These are phyloP conservation scores for Saccharomycopsis crataegensis DNA, from an alignment of 1,139 yeast genomes.

Conservation along the genomic window DNA sequence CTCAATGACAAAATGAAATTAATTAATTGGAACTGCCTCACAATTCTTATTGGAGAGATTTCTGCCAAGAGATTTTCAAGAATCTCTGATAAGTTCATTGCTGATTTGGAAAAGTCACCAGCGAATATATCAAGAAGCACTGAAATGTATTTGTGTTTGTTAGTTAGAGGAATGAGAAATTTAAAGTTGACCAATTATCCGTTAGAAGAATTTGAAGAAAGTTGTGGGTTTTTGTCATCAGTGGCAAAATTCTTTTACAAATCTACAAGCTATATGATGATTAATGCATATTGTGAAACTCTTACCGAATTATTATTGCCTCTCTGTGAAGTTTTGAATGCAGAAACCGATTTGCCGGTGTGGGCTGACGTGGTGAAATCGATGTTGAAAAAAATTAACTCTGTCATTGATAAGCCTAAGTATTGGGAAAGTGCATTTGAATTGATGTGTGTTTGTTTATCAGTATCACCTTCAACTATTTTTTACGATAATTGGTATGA, in stretches of 20 bases:
- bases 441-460: constrained; percentile 62
- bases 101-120: constrained; percentile 82
- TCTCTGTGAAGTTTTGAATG: constrained; percentile 77
- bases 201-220: constrained; percentile 81
- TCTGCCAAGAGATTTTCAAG: constrained; percentile 73
- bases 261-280: constrained; percentile 56
- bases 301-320: constrained; percentile 69
- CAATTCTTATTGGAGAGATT: constrained; percentile 86
- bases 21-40: constrained; percentile 91
- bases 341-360: constrained; percentile 91
- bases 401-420: constrained; percentile 37
- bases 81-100: constrained; percentile 89
- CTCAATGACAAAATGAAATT: constrained; percentile 68
- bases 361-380: constrained; percentile 79
- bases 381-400: constrained; percentile 48
- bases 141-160: constrained; percentile 65
- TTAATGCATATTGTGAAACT: constrained; percentile 80
- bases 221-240: constrained; percentile 82
- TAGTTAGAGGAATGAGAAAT: constrained; percentile 89
- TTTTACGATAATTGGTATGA: constrained; percentile 72
- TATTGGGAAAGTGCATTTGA: constrained; percentile 72
- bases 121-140: constrained; percentile 35
- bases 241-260: constrained; percentile 72
- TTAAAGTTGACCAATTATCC: constrained; percentile 76
- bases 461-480: constrained; percentile 75